phyloP scores from a whole-genome alignment of 1,284 basidiomycete species.

The Apiotrichum montevideense region DNA sequence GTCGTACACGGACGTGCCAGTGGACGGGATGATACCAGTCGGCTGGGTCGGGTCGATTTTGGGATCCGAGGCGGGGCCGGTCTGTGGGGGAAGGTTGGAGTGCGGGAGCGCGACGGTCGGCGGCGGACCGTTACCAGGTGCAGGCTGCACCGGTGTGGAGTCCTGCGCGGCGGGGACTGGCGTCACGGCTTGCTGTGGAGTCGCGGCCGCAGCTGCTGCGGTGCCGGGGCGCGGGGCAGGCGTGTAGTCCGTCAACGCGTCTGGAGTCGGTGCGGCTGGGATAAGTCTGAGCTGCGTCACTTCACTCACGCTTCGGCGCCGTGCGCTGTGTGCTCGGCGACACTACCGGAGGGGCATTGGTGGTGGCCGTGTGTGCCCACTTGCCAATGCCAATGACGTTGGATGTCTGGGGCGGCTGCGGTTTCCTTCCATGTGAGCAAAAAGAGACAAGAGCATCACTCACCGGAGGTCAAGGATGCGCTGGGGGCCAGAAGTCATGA shows the following conservation, averaged over 20 bases:
- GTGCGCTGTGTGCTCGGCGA: constrained; percentile 15
- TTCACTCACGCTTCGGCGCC: constrained; percentile 22
- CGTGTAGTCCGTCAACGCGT: constrained; percentile 83
- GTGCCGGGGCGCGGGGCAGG: constrained; percentile 65
- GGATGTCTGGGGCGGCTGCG: constrained; percentile 25
- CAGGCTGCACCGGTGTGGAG: constrained; percentile 13
- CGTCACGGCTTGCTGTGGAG: constrained; percentile 25
- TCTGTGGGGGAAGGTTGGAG: constrained; percentile 36
- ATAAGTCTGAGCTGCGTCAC: neutral
- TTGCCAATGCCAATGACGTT: constrained; percentile 43
- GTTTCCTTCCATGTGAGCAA: constrained; percentile 27
- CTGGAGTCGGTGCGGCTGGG: constrained; percentile 50
- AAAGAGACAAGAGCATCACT: neutral
- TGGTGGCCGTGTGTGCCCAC: constrained; percentile 42
- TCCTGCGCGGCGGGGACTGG: constrained; percentile 27
- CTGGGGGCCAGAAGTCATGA: constrained; percentile 34
- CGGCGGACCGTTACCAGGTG: constrained; percentile 16
- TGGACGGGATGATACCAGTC: constrained; percentile 53
- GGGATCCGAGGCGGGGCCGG: constrained; percentile 17
- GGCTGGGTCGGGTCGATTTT: constrained; percentile 59
- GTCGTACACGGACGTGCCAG: constrained; percentile 76
- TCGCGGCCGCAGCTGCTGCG: constrained; percentile 1
- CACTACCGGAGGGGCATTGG: constrained; percentile 21
- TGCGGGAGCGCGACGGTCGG: constrained; percentile 23
- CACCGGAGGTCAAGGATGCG: constrained; percentile 32